Base-by-base conservation (phyloP, 106 monocot species). In the Posidonia australis region DNA sequence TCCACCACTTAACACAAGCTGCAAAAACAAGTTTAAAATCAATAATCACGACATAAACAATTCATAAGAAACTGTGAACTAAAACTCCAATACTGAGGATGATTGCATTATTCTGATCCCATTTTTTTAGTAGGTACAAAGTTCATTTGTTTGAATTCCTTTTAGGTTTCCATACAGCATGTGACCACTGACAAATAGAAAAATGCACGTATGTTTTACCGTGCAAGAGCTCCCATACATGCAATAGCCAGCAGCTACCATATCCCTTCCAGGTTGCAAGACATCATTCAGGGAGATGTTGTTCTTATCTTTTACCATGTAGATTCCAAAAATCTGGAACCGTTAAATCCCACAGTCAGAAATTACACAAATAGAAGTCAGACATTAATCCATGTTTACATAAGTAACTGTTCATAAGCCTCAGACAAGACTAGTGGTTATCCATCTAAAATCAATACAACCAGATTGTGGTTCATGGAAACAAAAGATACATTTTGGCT, bases 151-250 rank as follows among this genome's bases (percentile, higher is more conserved):
- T 4, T 54, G 19, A 2, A 9, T 52, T 22, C 13, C 13, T 9
- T 52, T 52, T 52, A 52, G n/a, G 13, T 16, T n/a, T 22, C 21
- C 23, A 24, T 24, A 54, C 53, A 54, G 53, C n/a, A 6, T 54
- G 23, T 10, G 19, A 20, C 5, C 53, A 24, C 21, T 10, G 24
- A 11, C 24, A 53, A 54, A 54, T n/a, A 54, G 25, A 66, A 66
- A 49, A 51, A 13, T 48, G 14, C 7, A 54, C 27, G 26, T 11
- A 21, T 57, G 44, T 17, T 47, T 80, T 87, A 96, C 96, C 79
- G 78, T 84, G 76, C 90, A 96, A 49, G 87, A 96, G 63, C 96
- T 96, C 19, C 96, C 96, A 69, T 96, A 96, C 96, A 96, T 96
- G 79, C 96, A 96, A 73, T 96, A 96, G 10, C 96, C 96, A 68